Evolutionary conservation across 371 early-diverging fungal genomes (phyloP).

Genomic region (Mortierella sp.): DNA sequence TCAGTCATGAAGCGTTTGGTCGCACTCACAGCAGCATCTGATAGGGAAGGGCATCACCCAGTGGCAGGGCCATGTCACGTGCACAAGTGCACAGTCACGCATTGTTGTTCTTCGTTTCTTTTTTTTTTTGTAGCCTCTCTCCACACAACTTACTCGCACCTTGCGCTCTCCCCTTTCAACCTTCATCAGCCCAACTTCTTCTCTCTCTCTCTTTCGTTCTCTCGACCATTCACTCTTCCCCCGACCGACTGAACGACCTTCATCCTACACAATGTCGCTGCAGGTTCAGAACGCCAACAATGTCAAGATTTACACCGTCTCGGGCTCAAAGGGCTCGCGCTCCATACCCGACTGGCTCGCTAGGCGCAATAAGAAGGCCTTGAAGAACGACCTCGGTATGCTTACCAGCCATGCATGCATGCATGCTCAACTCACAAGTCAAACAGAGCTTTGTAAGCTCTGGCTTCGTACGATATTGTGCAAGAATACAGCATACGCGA

Average conservation of each 20-base stretch:
- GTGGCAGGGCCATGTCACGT: too few relatives aligned
- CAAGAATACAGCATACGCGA: not conserved
- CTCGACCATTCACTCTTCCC: not conserved
- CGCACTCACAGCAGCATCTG: too few relatives aligned
- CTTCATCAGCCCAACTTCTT: not conserved
- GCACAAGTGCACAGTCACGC: constrained; percentile 5
- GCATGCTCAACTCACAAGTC: not conserved
- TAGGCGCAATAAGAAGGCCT: constrained; percentile 82
- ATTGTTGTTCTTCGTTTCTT: constrained; percentile 10
- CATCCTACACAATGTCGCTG: constrained; percentile 70
- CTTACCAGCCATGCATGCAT: not conserved
- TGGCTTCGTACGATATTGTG: not conserved
- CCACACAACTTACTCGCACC: not conserved
- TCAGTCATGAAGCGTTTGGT: too few relatives aligned
- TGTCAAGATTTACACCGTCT: constrained; percentile 94
- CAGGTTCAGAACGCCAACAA: constrained; percentile 87
- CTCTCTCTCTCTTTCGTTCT: not conserved
- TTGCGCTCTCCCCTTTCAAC: not conserved
- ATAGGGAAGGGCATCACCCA: too few relatives aligned
- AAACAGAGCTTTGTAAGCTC: not conserved
- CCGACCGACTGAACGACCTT: not conserved
- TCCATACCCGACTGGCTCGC: constrained; percentile 97
- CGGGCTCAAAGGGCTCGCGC: constrained; percentile 83
- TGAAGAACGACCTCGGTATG: constrained; percentile 91
- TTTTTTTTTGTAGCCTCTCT: constrained; percentile 11